phyloP scores from a whole-genome alignment of 129 eudicot species.

The Erigeron canadensis region DNA sequence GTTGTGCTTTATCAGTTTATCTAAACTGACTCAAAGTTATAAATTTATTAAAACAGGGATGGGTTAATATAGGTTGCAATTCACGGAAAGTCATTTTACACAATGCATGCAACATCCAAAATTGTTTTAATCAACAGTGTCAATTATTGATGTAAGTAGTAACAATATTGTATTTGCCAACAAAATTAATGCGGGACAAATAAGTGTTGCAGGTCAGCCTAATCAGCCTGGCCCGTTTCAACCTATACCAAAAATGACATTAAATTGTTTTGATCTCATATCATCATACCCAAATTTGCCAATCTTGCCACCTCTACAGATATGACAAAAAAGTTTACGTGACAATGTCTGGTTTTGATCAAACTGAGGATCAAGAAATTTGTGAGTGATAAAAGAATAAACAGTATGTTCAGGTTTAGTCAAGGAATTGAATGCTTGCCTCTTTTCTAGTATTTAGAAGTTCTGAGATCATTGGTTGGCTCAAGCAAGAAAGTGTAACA shows the following conservation, averaged over 20 bases:
- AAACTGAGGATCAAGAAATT: background rate
- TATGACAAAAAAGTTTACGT: background rate
- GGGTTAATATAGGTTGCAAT: background rate
- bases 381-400: background rate
- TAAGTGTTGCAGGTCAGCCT: background rate
- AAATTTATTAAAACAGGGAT: background rate
- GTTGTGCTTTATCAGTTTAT: too few species aligned
- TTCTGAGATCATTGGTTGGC: slow-evolving; percentile 68
- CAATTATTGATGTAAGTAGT: too few species aligned
- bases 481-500: slow-evolving; percentile 61
- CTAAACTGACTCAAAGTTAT: background rate
- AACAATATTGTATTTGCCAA: too few species aligned
- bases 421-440: slow-evolving; percentile 45
- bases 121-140: background rate
- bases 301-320: background rate
- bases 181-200: too few species aligned
- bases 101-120: background rate
- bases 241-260: background rate
- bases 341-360: background rate
- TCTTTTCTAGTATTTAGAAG: slow-evolving; percentile 72
- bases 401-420: background rate
- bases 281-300: background rate
- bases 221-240: background rate
- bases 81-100: background rate
- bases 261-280: background rate